A percentile compares a stretch with the other conserved stretches of the same genome.
Evolutionary conservation across 2,329 filamentous ascomycete species (phyloP).

Genomic region (Ceratocystis huliohia): DNA sequence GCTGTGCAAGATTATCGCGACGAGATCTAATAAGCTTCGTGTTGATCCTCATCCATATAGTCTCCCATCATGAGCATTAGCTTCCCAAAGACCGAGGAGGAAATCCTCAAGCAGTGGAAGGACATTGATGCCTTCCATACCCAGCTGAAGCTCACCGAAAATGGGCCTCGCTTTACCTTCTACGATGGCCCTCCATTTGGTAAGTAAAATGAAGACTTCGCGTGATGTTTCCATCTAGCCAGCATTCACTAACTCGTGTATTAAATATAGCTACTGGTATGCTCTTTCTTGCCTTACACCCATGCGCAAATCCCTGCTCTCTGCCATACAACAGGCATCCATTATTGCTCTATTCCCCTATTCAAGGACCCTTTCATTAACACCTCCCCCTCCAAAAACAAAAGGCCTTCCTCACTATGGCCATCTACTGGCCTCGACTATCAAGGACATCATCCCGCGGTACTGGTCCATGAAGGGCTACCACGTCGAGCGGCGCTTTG

Average conservation of each 20-base stretch:
- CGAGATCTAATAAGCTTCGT: neutral
- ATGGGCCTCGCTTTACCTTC: constrained; percentile 78
- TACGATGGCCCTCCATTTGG: constrained; percentile 72
- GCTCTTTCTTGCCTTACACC: neutral
- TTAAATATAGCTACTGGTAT: constrained; percentile 21
- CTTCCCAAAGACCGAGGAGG: constrained; percentile 24
- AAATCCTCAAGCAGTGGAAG: constrained; percentile 23
- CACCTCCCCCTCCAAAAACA: neutral
- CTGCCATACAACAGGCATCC: neutral
- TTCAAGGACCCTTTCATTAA: neutral
- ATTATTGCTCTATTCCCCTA: neutral
- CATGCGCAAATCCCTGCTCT: neutral
- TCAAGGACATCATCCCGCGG: constrained; percentile 82
- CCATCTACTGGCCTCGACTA: constrained; percentile 71
- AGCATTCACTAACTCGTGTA: constrained; percentile 1
- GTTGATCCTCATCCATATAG: neutral
- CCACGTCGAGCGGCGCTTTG: constrained; percentile 73
- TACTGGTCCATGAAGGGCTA: constrained; percentile 90
- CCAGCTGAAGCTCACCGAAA: constrained; percentile 51
- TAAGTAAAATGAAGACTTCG: constrained; percentile 12
- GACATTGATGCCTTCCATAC: constrained; percentile 25
- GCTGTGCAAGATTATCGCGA: neutral
- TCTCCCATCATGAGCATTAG: constrained; percentile 22
- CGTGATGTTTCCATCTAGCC: constrained; percentile 2
- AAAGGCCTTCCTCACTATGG: constrained; percentile 28